phyloP scores from a whole-genome alignment of 1,139 yeast species.

The Lodderomyces parapsilosis region DNA sequence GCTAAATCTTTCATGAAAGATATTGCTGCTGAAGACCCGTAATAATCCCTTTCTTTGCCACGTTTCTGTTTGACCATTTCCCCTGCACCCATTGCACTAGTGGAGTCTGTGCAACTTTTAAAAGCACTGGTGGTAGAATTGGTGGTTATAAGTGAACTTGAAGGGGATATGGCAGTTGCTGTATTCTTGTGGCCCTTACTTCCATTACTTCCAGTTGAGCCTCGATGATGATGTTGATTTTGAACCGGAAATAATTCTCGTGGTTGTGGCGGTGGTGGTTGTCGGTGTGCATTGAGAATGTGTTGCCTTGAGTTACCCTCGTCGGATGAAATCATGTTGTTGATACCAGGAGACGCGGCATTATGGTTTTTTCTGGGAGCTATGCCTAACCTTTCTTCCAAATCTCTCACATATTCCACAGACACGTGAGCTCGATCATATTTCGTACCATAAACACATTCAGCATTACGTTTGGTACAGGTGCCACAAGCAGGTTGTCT shows the following conservation, averaged over 20 bases:
- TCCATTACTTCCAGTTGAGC: background rate
- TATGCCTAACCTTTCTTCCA: conserved; percentile 1
- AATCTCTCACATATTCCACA: background rate
- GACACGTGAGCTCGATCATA: background rate
- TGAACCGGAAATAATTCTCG: too few relatives aligned
- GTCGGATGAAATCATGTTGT: background rate
- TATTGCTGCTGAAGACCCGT: background rate
- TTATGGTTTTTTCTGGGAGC: background rate
- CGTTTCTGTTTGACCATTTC: background rate
- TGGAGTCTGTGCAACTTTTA: background rate
- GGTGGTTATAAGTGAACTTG: background rate
- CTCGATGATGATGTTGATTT: background rate
- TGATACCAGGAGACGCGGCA: background rate
- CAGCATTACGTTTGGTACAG: conserved; percentile 29
- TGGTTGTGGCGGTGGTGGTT: background rate
- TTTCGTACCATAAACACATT: conserved; percentile 23
- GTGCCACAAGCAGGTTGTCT: conserved; percentile 37
- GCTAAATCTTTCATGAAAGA: background rate
- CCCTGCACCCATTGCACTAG: conserved; percentile 2
- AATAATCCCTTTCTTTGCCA: background rate
- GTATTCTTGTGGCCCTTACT: background rate
- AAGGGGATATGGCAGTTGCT: background rate
- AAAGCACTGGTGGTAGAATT: conserved; percentile 1
- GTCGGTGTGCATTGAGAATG: background rate
- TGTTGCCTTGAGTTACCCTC: background rate